Evolutionary conservation across 495 filamentous ascomycete genomes (phyloP), one percentile per base, ranked within the genome.

Genomic region (Parathielavia hyrcaniae): DNA sequence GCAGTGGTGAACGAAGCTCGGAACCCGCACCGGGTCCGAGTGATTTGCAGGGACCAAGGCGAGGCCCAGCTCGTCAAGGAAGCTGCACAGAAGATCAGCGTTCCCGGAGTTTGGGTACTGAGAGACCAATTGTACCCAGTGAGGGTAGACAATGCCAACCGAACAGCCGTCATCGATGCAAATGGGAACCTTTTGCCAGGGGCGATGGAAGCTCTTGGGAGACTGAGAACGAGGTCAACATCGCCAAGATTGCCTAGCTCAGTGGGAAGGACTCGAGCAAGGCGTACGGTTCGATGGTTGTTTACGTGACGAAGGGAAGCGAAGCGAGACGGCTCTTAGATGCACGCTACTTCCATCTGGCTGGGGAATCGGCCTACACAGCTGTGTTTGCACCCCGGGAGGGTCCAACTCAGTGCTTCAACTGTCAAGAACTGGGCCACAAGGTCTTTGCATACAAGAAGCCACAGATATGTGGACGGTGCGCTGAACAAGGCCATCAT

Each of bases 1-100:
- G 52, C 30, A 17, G 38, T 54, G 8, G 30, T 45, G 10, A 54
- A 45, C 23, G 52, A 54, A 13, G 22, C 52, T 8, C 1, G 20
- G 10, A 54, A 54, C 39, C 39, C 13, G 1, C 22, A 54, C 30
- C 38, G 52, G 22, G 7, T 53, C 26, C 43, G 51, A 23, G 39
- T 53, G 51, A 20, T 45, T 23, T 44, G 52, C 19, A 44, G 52
- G 19, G 30, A 54, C 16, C 36, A 53, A 30, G 26, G 36, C 38
- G 50, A 53, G 19, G 39, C n/a, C 16, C 3, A 17, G 14, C 19
- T 51, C 7, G 36, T 51, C 36, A 51, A 51, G 49, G 49, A 51
- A 19, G 49, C 49, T 4, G 49, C 45, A 17, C 14, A 49, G 23
- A 49, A 49, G 46, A 49, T 49, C 23, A 49, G 1, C 1, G 46